Evolutionary conservation across 306 rosid species (phyloP).

Genomic region (Sicyos edulis): DNA sequence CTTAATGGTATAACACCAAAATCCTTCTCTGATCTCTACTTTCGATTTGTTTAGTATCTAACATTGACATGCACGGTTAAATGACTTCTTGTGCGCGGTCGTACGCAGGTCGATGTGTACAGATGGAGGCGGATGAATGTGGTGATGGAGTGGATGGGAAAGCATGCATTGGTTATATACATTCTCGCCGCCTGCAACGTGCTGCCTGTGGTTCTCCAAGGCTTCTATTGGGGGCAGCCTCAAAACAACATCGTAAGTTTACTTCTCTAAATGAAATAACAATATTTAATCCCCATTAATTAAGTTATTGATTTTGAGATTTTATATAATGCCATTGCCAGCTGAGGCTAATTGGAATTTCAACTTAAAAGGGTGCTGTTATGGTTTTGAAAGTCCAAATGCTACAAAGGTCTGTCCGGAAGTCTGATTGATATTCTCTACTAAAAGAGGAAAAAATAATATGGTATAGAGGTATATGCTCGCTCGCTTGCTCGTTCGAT

Average conservation of each 20-base stretch:
- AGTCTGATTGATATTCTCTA: constrained; percentile 1
- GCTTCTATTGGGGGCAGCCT: constrained; percentile 76
- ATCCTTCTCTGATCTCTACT: neutral
- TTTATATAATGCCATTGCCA: constrained; percentile 38
- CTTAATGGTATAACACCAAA: constrained; percentile 46
- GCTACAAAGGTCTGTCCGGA: constrained; percentile 4
- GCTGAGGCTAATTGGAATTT: constrained; percentile 39
- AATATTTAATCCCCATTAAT: neutral
- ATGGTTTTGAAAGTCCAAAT: neutral
- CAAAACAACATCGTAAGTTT: constrained; percentile 60
- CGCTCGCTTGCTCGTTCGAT: neutral
- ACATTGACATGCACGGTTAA: neutral
- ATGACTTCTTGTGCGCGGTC: neutral
- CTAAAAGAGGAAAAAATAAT: neutral
- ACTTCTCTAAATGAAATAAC: neutral
- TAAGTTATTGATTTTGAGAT: neutral
- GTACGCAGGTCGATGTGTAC: constrained; percentile 72
- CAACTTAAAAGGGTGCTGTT: constrained; percentile 29
- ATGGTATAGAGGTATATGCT: neutral
- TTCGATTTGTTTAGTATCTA: neutral
- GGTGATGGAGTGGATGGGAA: constrained; percentile 86
- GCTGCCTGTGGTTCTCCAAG: constrained; percentile 73
- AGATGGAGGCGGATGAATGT: constrained; percentile 49
- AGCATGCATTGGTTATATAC: constrained; percentile 75
- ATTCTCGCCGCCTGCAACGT: constrained; percentile 75